Evolutionary conservation across 352 stramenopile genomes (phyloP).

Genomic region (Hyphochytrium catenoides): DNA sequence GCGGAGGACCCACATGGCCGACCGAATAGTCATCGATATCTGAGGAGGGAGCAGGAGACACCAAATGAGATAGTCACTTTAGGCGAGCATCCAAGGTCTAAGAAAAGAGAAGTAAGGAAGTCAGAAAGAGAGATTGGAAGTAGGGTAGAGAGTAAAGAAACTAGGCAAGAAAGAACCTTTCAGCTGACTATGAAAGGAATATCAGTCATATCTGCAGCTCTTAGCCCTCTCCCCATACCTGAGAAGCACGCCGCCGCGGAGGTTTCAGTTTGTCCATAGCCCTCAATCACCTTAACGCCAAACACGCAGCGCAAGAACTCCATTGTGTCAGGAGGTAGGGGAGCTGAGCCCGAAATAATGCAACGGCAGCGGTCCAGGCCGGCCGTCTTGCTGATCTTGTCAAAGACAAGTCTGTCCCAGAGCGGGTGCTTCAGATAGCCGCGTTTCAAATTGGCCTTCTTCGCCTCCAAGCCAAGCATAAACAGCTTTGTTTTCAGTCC

Average conservation of each 20-base stretch:
- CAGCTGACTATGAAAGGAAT: too few relatives aligned
- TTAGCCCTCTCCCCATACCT: too few relatives aligned
- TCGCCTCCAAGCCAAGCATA: constrained; percentile 38
- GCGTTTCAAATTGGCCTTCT: constrained; percentile 24
- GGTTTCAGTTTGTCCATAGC: constrained; percentile 91
- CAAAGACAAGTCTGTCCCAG: constrained; percentile 68
- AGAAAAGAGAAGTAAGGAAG: too few relatives aligned
- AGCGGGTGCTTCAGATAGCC: constrained; percentile 30
- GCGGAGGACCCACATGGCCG: constrained; percentile 73
- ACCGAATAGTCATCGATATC: constrained; percentile 36
- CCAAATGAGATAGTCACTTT: too few relatives aligned
- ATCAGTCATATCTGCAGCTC: too few relatives aligned
- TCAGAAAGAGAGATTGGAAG: too few relatives aligned
- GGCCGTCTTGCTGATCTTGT: constrained; percentile 50
- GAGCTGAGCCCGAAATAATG: constrained; percentile 79
- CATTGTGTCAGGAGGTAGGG: constrained; percentile 70
- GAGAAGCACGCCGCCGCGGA: too few relatives aligned
- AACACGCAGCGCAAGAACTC: constrained; percentile 81
- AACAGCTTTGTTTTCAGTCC: constrained; percentile 72
- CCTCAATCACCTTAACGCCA: constrained; percentile 65
- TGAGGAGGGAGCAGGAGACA: too few relatives aligned
- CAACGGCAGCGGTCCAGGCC: constrained; percentile 41
- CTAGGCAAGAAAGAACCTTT: too few relatives aligned
- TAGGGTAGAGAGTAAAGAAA: too few relatives aligned
- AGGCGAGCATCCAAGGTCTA: too few relatives aligned